These are phyloP conservation scores for Suhomyces xylopsoci DNA, from an alignment of 805 yeast genomes.

Conservation along the genomic window DNA sequence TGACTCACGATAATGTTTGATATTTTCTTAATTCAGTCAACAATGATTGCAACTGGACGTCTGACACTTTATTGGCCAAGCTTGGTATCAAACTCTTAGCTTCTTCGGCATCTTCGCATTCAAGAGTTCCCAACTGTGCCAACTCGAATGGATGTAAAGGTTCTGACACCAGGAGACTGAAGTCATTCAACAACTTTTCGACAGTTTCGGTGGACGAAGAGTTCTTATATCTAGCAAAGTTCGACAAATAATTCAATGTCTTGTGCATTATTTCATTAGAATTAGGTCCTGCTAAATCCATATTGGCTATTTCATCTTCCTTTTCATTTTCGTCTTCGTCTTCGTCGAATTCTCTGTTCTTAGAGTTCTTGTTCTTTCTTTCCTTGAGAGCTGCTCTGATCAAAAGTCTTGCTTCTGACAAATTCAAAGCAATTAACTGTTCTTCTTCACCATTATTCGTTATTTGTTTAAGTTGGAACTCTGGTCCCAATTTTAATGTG, in stretches of 20 bases:
- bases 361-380: slow-evolving; percentile 38
- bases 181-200: slow-evolving; percentile 79
- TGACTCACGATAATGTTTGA: slow-evolving; percentile 36
- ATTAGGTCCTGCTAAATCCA: slow-evolving; percentile 60
- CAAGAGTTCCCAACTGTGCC: slow-evolving; percentile 85
- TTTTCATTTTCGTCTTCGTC: slow-evolving; percentile 38
- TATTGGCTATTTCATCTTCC: slow-evolving; percentile 45
- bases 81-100: slow-evolving; percentile 94
- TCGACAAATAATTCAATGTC: slow-evolving; percentile 80
- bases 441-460: slow-evolving; percentile 78
- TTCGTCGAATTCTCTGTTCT: slow-evolving; percentile 23
- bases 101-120: slow-evolving; percentile 96
- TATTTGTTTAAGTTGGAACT: slow-evolving; percentile 76
- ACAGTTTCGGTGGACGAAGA: slow-evolving; percentile 92
- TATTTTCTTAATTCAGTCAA: slow-evolving; percentile 78
- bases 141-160: slow-evolving; percentile 90
- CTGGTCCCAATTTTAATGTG: slow-evolving; percentile 83
- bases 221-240: slow-evolving; percentile 87
- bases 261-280: slow-evolving; percentile 88
- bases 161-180: slow-evolving; percentile 44
- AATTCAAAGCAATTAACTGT: slow-evolving; percentile 77
- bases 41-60: slow-evolving; percentile 81
- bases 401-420: slow-evolving; percentile 85
- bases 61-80: slow-evolving; percentile 73
- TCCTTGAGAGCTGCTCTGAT: slow-evolving; percentile 87